Base-by-base conservation (phyloP, 371 early-diverging fungal genomes). In the Actinomortierella ambigua region DNA sequence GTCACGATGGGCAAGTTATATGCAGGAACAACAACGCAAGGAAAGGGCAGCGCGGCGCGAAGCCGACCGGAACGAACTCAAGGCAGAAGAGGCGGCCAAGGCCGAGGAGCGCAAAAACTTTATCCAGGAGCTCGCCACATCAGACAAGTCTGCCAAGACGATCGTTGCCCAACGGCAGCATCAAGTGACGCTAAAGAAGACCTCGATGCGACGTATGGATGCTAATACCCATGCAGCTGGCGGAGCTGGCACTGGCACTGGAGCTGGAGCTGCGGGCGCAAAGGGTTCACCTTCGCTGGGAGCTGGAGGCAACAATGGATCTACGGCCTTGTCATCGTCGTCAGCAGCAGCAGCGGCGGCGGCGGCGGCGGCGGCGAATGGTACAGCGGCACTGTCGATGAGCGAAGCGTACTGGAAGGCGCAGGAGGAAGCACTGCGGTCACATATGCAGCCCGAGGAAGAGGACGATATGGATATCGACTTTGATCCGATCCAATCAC, bases 401-500 rank as follows among this genome's bases (percentile, higher is more conserved):
- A 59, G 63, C 20, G 73, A 73, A 27, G 34, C 73, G 0, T 73
- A 66, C 48, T 59, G 73, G 58, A 43, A 58, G 15, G 48, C 63
- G 63, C 73, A 73, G 27, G 79, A 73, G 40, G 81, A 83, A 11
- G 63, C 75, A 51, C 83, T 83, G 29, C 63, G 73, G 22, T 11
- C 4, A 34, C 34, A 34, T 34, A 34, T 34, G 34, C 70, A 69
- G 2, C 70, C 49, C 6, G 59, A 70, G 0, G 71, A 70, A 24
- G 73, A 73, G 0, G 73, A 73, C 4, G 69, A 68, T 1, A 59
- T 65, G 42, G 77, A 64, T 11, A 54, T 58, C 17, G 53, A 77
- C 24, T 83, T 85, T 75, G 87, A 86, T 76, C 82, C 87, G 0
- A 75, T 83, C 9, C 75, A 71, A 22, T 69, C 81, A 9, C 73